phyloP scores from a whole-genome alignment of 306 rosid species.

The Amphicarpaea edgeworthii region DNA sequence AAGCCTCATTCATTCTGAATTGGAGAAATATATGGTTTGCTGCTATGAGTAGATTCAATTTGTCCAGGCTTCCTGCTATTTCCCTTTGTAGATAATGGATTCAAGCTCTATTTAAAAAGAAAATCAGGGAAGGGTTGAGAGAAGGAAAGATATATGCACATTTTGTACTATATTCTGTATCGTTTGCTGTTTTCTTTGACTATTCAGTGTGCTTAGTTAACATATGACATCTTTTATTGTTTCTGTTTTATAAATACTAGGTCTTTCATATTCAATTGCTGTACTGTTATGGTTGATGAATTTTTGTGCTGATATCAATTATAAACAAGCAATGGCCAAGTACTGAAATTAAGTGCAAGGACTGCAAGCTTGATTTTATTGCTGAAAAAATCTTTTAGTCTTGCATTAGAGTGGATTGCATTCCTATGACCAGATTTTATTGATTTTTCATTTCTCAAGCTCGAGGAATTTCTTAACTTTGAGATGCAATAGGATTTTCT shows the following conservation, averaged over 20 bases:
- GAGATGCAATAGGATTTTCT: background rate
- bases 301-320: background rate
- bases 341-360: slow-evolving; percentile 12
- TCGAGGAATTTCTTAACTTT: background rate
- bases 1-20: slow-evolving; percentile 22
- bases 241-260: background rate
- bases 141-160: background rate
- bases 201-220: background rate
- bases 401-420: background rate
- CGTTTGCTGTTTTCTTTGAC: background rate
- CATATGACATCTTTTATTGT: background rate
- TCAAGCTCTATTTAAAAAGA: background rate
- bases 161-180: background rate
- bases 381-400: background rate
- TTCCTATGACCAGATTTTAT: slow-evolving; percentile 17
- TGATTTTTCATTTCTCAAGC: slow-evolving; percentile 39
- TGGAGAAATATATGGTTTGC: slow-evolving; percentile 16
- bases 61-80: background rate
- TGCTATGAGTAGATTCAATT: background rate
- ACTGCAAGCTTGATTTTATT: background rate
- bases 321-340: background rate
- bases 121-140: background rate
- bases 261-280: too few relatives aligned
- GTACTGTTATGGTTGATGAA: background rate
- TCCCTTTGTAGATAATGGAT: slow-evolving; percentile 6